Conservation (phyloP, 108 stramenopile species). For the Nitzschia inconspicua region DNA sequence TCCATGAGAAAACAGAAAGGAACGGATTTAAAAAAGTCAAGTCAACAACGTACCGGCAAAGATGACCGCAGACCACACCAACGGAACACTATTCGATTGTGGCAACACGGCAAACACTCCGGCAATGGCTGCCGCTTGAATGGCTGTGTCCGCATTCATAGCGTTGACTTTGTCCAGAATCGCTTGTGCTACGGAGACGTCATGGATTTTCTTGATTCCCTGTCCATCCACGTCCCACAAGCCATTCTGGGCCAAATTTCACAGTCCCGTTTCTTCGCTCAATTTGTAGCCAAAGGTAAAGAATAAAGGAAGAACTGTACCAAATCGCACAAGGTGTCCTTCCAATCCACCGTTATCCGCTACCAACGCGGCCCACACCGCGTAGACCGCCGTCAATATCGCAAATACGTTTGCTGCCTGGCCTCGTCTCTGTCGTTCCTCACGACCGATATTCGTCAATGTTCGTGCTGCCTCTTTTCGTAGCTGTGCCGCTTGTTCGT, state of each 20-base stretch:
- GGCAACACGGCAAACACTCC: slow-evolving; percentile 26
- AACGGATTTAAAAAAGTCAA: too few species aligned
- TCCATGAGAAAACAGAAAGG: too few species aligned
- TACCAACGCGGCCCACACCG: slow-evolving; percentile 22
- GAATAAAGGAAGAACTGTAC: slow-evolving; percentile 27
- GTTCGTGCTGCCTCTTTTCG: slow-evolving; percentile 12
- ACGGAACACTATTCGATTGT: slow-evolving; percentile 1
- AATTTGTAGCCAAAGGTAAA: slow-evolving; percentile 20
- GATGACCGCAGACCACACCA: neutral
- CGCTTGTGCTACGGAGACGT: slow-evolving; percentile 19
- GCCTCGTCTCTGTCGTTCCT: slow-evolving; percentile 34
- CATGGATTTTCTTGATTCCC: slow-evolving; percentile 24
- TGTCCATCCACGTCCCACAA: slow-evolving; percentile 35
- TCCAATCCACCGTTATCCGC: slow-evolving; percentile 23
- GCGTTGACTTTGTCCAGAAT: slow-evolving; percentile 39
- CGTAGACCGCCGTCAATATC: slow-evolving; percentile 21
- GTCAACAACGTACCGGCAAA: too few species aligned
- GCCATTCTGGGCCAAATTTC: slow-evolving; percentile 45
- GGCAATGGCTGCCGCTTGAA: slow-evolving; percentile 4
- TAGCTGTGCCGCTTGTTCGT: slow-evolving; percentile 1
- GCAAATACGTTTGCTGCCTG: slow-evolving; percentile 6
- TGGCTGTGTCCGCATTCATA: slow-evolving; percentile 33
- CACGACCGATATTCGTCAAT: slow-evolving; percentile 28
- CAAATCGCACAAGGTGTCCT: slow-evolving; percentile 27
- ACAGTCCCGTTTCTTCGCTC: slow-evolving; percentile 24